Evolutionary conservation across 805 yeast species (phyloP).

Genomic region (Ogataea sp.): DNA sequence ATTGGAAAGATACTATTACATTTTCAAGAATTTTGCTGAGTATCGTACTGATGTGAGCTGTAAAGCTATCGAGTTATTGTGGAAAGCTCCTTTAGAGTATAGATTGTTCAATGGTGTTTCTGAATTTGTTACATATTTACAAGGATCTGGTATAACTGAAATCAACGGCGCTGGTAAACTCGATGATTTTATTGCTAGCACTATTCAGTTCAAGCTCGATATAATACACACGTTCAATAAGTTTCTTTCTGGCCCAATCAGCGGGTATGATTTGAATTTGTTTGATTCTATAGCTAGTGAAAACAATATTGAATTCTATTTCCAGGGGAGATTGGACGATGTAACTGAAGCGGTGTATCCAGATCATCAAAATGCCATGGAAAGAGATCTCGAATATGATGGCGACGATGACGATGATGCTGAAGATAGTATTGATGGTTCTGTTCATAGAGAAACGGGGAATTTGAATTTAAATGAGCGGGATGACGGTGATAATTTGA

Average conservation of each 20-base stretch:
- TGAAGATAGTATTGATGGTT: not conserved
- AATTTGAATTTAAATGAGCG: slow-evolving; percentile 10
- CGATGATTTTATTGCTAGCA: too few species aligned
- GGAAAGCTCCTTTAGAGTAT: slow-evolving; percentile 7
- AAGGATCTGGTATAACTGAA: too few species aligned
- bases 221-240: too few species aligned
- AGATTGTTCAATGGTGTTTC: slow-evolving; percentile 9
- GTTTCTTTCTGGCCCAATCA: too few species aligned
- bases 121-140: slow-evolving; percentile 9
- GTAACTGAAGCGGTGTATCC: slow-evolving; percentile 10
- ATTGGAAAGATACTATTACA: slow-evolving; percentile 11
- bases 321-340: too few species aligned
- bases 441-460: too few species aligned
- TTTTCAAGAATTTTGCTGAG: slow-evolving; percentile 8
- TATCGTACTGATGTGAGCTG: slow-evolving; percentile 1
- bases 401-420: not conserved
- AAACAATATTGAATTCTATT: too few species aligned
- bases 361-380: too few species aligned
- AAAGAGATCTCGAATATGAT: not conserved
- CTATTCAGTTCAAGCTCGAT: too few species aligned
- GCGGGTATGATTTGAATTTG: too few species aligned
- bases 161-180: too few species aligned
- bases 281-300: too few species aligned
- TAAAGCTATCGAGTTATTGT: slow-evolving; percentile 9
- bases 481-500: slow-evolving; percentile 9